Conservation (phyloP, 202 grass and related monocot species). For the Carex sylvatica region DNA sequence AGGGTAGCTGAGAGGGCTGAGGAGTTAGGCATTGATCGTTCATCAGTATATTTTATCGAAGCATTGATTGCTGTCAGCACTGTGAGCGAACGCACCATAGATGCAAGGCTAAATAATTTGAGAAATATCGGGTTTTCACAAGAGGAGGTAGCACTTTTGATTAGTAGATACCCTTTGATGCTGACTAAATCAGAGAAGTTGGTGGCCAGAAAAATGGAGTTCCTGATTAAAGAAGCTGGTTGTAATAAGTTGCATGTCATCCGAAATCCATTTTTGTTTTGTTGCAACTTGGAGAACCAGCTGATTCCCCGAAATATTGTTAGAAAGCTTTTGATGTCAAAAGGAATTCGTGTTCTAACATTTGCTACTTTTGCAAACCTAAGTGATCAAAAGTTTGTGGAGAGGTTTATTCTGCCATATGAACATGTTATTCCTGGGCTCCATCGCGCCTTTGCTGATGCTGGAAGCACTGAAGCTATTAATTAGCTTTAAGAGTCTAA, state of each 20-base stretch:
- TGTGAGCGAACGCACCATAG: not conserved
- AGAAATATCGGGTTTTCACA: slow-evolving; percentile 27
- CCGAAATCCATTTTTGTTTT: slow-evolving; percentile 1
- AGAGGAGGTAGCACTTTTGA: not conserved
- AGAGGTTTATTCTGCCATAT: slow-evolving; percentile 23
- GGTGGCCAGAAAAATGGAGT: not conserved
- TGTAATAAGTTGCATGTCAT: slow-evolving; percentile 18
- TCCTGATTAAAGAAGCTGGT: slow-evolving; percentile 26
- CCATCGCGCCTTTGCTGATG: slow-evolving; percentile 1
- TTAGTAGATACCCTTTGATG: slow-evolving; percentile 21
- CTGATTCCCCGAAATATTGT: slow-evolving; percentile 24
- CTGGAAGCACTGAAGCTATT: no score
- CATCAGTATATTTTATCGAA: slow-evolving; percentile 7
- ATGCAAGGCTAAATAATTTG: not conserved
- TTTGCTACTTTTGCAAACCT: not conserved
- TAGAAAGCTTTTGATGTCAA: slow-evolving; percentile 27
- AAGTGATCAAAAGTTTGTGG: slow-evolving; percentile 14
- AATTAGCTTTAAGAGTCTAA: no score
- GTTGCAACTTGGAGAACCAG: slow-evolving; percentile 31
- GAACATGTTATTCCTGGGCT: slow-evolving; percentile 17
- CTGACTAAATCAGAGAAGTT: not conserved
- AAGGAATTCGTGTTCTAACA: not conserved
- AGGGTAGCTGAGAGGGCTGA: slow-evolving; percentile 5
- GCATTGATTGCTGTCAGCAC: not conserved
- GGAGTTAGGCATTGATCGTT: slow-evolving; percentile 22